Evolutionary conservation across 1,284 basidiomycete genomes (phyloP).

Genomic region (Coniferiporia weirii): DNA sequence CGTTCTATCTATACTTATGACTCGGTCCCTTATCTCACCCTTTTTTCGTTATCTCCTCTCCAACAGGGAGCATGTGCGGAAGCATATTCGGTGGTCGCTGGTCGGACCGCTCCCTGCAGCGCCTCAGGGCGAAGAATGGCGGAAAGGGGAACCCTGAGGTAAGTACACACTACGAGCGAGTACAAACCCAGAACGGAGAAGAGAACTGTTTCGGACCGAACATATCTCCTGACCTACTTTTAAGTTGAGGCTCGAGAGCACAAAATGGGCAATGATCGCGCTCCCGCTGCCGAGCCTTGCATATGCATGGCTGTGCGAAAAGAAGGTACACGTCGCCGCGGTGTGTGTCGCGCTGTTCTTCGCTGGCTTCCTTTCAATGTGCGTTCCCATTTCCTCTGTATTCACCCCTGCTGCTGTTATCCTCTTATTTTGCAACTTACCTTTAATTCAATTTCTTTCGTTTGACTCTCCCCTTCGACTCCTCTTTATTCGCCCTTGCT

Average conservation of each 20-base stretch:
- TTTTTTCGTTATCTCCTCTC: background rate
- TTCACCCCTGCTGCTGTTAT: slow-evolving; percentile 17
- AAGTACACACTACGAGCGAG: slow-evolving; percentile 17
- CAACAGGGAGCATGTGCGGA: slow-evolving; percentile 57
- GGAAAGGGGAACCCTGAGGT: slow-evolving; percentile 67
- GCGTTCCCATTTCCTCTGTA: slow-evolving; percentile 23
- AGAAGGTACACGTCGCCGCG: slow-evolving; percentile 57
- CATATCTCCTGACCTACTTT: background rate
- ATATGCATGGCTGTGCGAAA: slow-evolving; percentile 73
- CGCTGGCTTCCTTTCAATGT: slow-evolving; percentile 70
- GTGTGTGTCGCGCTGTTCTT: slow-evolving; percentile 60
- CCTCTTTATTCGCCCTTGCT: too few species aligned
- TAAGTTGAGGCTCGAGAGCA: slow-evolving; percentile 71
- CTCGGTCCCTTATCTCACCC: slow-evolving; percentile 2
- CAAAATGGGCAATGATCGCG: slow-evolving; percentile 46
- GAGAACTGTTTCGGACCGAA: background rate
- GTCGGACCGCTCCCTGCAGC: slow-evolving; percentile 61
- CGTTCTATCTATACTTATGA: slow-evolving; percentile 5
- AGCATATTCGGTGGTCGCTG: slow-evolving; percentile 73
- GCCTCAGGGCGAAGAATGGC: slow-evolving; percentile 53
- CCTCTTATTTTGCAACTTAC: slow-evolving; percentile 7
- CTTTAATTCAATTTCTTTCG: slow-evolving; percentile 17
- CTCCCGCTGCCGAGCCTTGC: slow-evolving; percentile 58
- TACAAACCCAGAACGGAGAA: background rate
- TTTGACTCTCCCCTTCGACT: background rate